Conservation (phyloP, 192 early-diverging fungal species). For the Dissophora globulifera region DNA sequence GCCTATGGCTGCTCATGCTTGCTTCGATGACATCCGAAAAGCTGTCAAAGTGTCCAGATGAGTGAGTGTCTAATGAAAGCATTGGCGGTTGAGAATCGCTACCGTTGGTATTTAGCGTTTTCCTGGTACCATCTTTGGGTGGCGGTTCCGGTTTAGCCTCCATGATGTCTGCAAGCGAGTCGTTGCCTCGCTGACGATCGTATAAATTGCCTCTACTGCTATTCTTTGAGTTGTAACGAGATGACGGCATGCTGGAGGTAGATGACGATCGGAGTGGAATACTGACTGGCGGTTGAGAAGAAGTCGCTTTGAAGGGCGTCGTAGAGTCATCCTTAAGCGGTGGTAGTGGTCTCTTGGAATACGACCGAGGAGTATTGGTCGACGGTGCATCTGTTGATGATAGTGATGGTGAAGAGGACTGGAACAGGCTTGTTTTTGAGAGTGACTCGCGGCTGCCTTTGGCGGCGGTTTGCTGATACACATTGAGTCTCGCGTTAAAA, state of each 20-base stretch:
- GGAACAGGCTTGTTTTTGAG: conserved; percentile 5
- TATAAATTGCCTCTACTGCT: not conserved
- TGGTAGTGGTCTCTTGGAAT: conserved; percentile 38
- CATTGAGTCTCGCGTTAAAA: conserved; percentile 26
- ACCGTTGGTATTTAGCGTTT: not conserved
- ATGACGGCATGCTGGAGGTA: not conserved
- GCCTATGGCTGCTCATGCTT: conserved; percentile 16
- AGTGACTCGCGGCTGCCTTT: conserved; percentile 34
- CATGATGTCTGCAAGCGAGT: conserved; percentile 1
- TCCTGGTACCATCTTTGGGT: conserved; percentile 28
- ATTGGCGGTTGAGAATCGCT: conserved; percentile 15
- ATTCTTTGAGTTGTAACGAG: not conserved
- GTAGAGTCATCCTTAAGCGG: conserved; percentile 16
- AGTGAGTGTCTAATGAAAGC: conserved; percentile 28
- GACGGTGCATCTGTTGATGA: not conserved
- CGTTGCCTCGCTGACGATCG: conserved; percentile 1
- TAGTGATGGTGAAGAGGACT: conserved; percentile 6
- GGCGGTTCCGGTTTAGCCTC: conserved; percentile 33
- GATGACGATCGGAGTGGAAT: not conserved
- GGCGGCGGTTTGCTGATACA: conserved; percentile 21
- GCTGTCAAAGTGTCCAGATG: conserved; percentile 6
- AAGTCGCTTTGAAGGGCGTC: not conserved
- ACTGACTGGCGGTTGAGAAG: not conserved
- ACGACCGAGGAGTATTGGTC: conserved; percentile 23
- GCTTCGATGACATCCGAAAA: conserved; percentile 38